Base-by-base conservation (phyloP, 2,329 filamentous ascomycete species). In the Aspergillus sp. region DNA sequence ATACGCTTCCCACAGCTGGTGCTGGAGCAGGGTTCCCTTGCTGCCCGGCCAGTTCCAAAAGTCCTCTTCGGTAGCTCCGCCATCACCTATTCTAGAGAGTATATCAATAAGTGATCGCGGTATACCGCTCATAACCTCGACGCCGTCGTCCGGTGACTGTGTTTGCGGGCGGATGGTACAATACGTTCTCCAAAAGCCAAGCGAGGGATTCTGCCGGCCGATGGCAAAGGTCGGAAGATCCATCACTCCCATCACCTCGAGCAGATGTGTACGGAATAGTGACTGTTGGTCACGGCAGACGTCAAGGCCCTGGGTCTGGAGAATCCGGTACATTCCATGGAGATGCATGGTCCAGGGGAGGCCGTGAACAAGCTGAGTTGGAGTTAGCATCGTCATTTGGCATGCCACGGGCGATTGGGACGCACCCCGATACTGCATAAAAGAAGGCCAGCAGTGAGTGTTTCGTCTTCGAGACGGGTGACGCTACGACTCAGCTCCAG, bases 221-320 rank as follows among this genome's bases (percentile, higher is more conserved):
- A 69, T 46, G 0, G 62, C 49, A 29, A 67, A 62, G 2, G 60
- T 62, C 0, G 61, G 60, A 9, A 70, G 51, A 43, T 69, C 66
- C 64, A 69, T 66, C 1, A 68, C 55, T 0, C 67, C 66, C 65
- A 70, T 65, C 3, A 67, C 67, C 36, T 69, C 66, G 2, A 67
- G 51, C 1, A 67, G 50, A 16, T 68, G 65, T 1, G 51, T 53
- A 1, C 62, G 61, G 16, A 68, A 65, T 21, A 34, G 49, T 3
- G 49, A 47, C 11, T 34, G 10, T 20, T 48, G 40, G 5, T 20
- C 20, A 14, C 46, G 50, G 1, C 19, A 19, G 21, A 50, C 32
- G 17, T 47, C 48, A 2, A 61, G 32, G 6, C 51, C 60, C 4
- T 60, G 54, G 20, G 50, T 56, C 46, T 63, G 58, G 3, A 69